Base-by-base conservation (phyloP, 225 moss, liverwort and hornwort genomes). In the Marchantia polymorpha region DNA sequence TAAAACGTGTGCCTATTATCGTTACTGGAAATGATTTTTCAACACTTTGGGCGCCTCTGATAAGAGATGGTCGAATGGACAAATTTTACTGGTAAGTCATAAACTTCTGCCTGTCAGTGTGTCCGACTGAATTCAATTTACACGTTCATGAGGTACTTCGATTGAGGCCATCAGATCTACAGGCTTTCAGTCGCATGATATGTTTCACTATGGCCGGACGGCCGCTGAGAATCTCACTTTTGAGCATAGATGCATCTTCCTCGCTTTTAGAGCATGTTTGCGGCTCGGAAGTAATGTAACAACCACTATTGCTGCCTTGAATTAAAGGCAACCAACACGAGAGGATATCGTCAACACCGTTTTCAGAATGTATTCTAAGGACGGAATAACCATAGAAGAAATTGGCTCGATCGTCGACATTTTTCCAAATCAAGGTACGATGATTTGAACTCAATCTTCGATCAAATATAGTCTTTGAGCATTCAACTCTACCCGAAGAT, bases 21-120 rank as follows among this genome's bases (percentile, higher is more conserved):
- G 92, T 94, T n/a, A 99, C 99, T 84, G 99, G 99, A 73, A 99
- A 99, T 85, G 99, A 99, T 78, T 85, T 99, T 7, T 92, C 99
- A 77, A 99, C 89, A 22, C 71, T 99, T 50, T 99, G 95, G 95
- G 92, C 99, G 59, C 99, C 99, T 74, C 91, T 99, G 11, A 86
- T 95, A 51, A 90, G 99, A 81, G 99, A 99, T 79, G 99, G 99
- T 27, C 90, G 99, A 66, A 99, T 99, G 99, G 95, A 95, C 60
- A 99, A 99, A 81, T 99, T 89, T 49, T 95, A 99, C 80, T 99
- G 99, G 94, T 94, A 70, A 79, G 47, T 29, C 22, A 49, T 70
- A 10, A 11, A 50, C 10, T 71, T 17, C 23, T 71, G n/a, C 7
- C 23, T 20, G 25, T 69, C 22, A 22, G 71, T 71, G 72, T 72